Evolutionary conservation across 1,284 basidiomycete genomes (phyloP).

Genomic region (Taiwanofungus camphoratus): DNA sequence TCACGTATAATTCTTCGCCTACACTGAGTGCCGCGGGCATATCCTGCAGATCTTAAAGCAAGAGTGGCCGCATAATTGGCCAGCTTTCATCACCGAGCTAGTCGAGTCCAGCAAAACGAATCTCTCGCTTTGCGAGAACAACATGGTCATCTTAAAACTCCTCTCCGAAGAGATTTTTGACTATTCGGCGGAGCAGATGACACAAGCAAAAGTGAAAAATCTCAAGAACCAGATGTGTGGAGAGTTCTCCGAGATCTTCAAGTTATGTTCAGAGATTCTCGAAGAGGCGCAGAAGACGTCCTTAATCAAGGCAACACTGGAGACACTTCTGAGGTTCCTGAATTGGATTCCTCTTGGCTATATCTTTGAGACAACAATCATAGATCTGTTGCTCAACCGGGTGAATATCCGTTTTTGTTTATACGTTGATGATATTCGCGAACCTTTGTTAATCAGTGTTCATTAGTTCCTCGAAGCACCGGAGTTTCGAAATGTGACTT

Average conservation of each 20-base stretch:
- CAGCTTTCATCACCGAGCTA: slow-evolving; percentile 95
- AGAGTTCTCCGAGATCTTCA: slow-evolving; percentile 96
- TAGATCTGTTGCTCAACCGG: slow-evolving; percentile 87
- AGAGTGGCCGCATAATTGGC: slow-evolving; percentile 99
- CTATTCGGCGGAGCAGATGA: slow-evolving; percentile 99
- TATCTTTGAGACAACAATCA: slow-evolving; percentile 98
- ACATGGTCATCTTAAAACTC: slow-evolving; percentile 98
- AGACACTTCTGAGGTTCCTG: slow-evolving; percentile 93
- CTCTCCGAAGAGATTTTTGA: slow-evolving; percentile 99
- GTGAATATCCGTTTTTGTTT: slow-evolving; percentile 42
- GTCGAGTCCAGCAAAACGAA: slow-evolving; percentile 97
- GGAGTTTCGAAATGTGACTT: slow-evolving; percentile 96
- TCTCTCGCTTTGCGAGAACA: slow-evolving; percentile 97
- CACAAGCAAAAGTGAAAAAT: slow-evolving; percentile 95
- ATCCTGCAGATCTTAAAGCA: slow-evolving; percentile 90
- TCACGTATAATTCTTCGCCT: slow-evolving; percentile 11
- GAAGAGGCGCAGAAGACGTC: slow-evolving; percentile 98
- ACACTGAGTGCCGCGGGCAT: slow-evolving; percentile 1
- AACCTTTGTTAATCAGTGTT: slow-evolving; percentile 6
- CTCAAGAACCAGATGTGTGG: slow-evolving; percentile 98
- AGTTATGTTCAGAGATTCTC: slow-evolving; percentile 91
- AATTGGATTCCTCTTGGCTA: slow-evolving; percentile 99
- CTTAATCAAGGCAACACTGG: slow-evolving; percentile 92
- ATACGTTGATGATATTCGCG: slow-evolving; percentile 1
- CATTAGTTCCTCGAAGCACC: slow-evolving; percentile 90